Evolutionary conservation across 2,329 filamentous ascomycete species (phyloP).

Genomic region (Penicillium freii): DNA sequence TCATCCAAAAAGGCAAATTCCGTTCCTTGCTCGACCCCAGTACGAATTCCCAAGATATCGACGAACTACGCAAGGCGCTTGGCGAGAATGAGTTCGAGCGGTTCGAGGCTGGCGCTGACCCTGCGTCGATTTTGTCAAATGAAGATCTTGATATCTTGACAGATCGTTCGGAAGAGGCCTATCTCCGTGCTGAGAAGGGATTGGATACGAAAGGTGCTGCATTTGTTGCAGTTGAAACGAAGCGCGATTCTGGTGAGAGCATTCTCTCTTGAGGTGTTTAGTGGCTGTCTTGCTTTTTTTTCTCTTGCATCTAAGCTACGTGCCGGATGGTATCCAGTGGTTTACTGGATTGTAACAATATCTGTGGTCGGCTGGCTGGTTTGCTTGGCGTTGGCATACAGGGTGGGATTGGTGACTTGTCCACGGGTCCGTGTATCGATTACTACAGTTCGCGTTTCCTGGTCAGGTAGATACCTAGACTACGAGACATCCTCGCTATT

Average conservation of each 20-base stretch:
- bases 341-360: neutral
- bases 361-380: neutral
- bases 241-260: conserved; percentile 45
- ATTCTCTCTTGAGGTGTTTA: conserved; percentile 31
- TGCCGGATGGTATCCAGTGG: neutral
- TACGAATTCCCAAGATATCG: conserved; percentile 52
- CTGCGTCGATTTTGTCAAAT: conserved; percentile 68
- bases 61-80: conserved; percentile 62
- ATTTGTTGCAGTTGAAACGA: conserved; percentile 82
- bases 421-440: neutral
- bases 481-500: neutral
- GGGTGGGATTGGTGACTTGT: neutral
- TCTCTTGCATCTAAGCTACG: neutral
- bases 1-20: conserved; percentile 92
- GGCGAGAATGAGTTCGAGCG: conserved; percentile 71
- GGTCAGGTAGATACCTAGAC: neutral
- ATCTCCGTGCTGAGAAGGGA: conserved; percentile 73
- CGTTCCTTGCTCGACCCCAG: conserved; percentile 62
- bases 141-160: conserved; percentile 74
- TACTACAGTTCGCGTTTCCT: neutral
- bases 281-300: neutral
- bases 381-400: neutral
- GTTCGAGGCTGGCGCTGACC: conserved; percentile 55
- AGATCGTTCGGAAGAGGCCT: conserved; percentile 68
- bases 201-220: conserved; percentile 56